Evolutionary conservation across 805 yeast species (phyloP).

Genomic region (Candida pseudofarinosa): DNA sequence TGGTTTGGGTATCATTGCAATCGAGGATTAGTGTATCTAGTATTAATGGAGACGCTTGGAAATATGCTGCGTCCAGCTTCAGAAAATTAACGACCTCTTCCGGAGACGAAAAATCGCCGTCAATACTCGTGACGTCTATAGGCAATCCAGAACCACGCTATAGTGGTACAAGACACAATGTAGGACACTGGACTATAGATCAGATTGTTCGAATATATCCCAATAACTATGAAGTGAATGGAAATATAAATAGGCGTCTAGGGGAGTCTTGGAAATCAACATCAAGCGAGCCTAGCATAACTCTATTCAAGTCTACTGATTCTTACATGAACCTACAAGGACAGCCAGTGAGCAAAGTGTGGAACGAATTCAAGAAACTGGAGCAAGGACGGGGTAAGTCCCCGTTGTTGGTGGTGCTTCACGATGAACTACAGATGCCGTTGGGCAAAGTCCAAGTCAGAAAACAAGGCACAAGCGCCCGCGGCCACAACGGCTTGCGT

Average conservation of each 20-base stretch:
- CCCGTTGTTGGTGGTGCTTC: slow-evolving; percentile 54
- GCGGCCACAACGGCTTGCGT: slow-evolving; percentile 85
- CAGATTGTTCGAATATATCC: neutral
- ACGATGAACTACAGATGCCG: slow-evolving; percentile 71
- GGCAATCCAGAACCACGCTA: slow-evolving; percentile 76
- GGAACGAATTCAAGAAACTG: slow-evolving; percentile 28
- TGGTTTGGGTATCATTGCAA: neutral
- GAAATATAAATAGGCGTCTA: slow-evolving; percentile 20
- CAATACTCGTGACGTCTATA: slow-evolving; percentile 45
- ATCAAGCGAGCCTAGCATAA: slow-evolving; percentile 23
- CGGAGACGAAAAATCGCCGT: slow-evolving; percentile 10
- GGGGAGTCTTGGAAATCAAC: slow-evolving; percentile 14
- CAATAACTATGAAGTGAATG: slow-evolving; percentile 12
- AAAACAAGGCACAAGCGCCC: slow-evolving; percentile 52
- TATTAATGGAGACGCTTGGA: neutral
- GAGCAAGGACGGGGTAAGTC: slow-evolving; percentile 15
- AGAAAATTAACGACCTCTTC: neutral
- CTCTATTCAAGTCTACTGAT: slow-evolving; percentile 46
- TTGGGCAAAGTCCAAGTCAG: slow-evolving; percentile 66
- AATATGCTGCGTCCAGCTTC: neutral
- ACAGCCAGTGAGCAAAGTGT: slow-evolving; percentile 44
- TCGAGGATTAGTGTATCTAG: neutral
- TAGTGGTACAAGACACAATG: slow-evolving; percentile 68
- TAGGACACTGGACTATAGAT: slow-evolving; percentile 59
- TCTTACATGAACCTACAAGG: slow-evolving; percentile 74